phyloP scores from a whole-genome alignment of 768 basidiomycete species.

The Hygrophoropsis aurantiaca region DNA sequence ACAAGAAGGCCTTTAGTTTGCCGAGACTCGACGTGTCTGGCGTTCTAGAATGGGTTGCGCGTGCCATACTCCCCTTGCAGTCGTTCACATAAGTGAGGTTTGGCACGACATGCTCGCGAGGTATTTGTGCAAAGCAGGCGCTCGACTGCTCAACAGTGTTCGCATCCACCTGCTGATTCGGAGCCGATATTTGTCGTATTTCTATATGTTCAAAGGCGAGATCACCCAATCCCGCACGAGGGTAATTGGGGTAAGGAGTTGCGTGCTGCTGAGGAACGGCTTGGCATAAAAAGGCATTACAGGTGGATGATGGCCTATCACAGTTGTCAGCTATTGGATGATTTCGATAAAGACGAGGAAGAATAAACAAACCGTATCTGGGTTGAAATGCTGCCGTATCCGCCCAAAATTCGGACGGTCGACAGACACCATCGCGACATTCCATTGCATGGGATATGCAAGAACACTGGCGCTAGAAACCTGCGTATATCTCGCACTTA shows the following conservation, averaged over 20 bases:
- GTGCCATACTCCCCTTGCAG: background rate
- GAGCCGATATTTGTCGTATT: too few relatives aligned
- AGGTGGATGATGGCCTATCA: background rate
- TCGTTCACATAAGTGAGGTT: background rate
- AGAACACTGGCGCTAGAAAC: conserved; percentile 3
- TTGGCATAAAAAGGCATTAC: background rate
- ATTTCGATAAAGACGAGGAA: too few relatives aligned
- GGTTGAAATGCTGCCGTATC: conserved; percentile 23
- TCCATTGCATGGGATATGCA: conserved; percentile 55
- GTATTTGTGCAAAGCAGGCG: too few relatives aligned
- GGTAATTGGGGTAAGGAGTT: too few relatives aligned
- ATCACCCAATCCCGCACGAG: too few relatives aligned
- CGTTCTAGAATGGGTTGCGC: too few relatives aligned
- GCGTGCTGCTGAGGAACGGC: too few relatives aligned
- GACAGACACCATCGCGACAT: conserved; percentile 75
- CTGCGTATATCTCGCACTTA: too few relatives aligned
- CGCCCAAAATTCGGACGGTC: conserved; percentile 47
- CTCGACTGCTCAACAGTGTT: too few relatives aligned
- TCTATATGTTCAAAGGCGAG: too few relatives aligned
- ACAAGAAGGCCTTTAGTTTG: conserved; percentile 21
- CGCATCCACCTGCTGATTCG: too few relatives aligned
- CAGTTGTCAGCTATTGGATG: background rate
- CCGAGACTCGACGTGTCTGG: background rate
- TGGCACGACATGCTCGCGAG: too few relatives aligned
- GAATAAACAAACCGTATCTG: conserved; percentile 21